Percentiles rank a stretch among this genome's conserved stretches.
Evolutionary conservation across 805 yeast species (phyloP).

Genomic region (Sugiyamaella boreocaroliniensis): DNA sequence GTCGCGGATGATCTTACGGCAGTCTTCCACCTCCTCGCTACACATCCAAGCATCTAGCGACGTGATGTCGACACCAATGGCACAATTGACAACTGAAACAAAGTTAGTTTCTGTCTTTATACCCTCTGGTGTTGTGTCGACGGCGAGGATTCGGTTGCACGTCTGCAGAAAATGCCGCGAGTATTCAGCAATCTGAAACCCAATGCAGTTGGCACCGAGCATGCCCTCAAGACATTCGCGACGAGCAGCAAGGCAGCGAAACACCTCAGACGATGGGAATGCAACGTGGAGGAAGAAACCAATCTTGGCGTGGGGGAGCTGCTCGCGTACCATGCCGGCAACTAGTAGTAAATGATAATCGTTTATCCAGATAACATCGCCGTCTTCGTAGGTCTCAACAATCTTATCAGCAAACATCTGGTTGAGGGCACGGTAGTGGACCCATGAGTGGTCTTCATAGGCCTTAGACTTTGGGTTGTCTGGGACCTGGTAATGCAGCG

Average conservation of each 20-base stretch:
- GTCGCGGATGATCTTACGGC: constrained; percentile 51
- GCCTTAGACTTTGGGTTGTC: constrained; percentile 92
- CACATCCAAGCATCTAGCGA: constrained; percentile 48
- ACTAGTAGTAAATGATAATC: constrained; percentile 87
- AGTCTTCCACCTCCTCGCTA: constrained; percentile 24
- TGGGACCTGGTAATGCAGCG: constrained; percentile 88
- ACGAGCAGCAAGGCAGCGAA: constrained; percentile 88
- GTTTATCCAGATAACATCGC: constrained; percentile 85
- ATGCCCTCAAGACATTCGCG: constrained; percentile 69
- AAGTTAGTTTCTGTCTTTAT: constrained; percentile 49
- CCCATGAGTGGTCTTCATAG: constrained; percentile 94
- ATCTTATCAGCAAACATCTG: constrained; percentile 73
- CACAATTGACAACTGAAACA: constrained; percentile 30
- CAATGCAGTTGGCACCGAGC: constrained; percentile 79
- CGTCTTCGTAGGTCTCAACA: constrained; percentile 57
- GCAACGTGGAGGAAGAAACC: constrained; percentile 92
- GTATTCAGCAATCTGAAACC: constrained; percentile 89
- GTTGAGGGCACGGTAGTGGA: constrained; percentile 67
- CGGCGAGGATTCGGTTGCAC: constrained; percentile 71
- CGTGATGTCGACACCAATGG: constrained; percentile 38
- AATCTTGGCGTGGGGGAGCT: constrained; percentile 74
- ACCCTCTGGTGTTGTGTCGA: constrained; percentile 83
- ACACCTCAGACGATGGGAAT: constrained; percentile 92
- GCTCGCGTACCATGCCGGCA: constrained; percentile 72
- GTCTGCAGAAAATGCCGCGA: constrained; percentile 92